A percentile compares a stretch with the other conserved stretches of the same genome.
Conservation (phyloP, 2,329 filamentous ascomycete genomes). For the Rhexocercosporidium sp. region DNA sequence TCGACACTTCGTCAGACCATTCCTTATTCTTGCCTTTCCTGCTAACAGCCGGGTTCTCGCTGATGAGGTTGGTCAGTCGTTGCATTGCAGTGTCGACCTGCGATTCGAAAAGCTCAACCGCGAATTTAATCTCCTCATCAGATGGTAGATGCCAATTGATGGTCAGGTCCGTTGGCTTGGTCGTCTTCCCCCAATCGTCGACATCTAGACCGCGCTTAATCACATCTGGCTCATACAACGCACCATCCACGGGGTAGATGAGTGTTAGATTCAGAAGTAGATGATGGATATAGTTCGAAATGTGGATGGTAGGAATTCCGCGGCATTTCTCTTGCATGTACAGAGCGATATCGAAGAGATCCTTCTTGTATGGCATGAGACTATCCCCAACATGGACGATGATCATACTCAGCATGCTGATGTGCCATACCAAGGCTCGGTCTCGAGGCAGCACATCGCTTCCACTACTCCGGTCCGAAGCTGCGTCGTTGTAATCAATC, state of each 20-base stretch:
- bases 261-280: conserved; percentile 92
- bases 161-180: conserved; percentile 75
- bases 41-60: conserved; percentile 80
- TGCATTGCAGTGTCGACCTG: conserved; percentile 79
- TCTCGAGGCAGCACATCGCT: conserved; percentile 93
- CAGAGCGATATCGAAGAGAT: conserved; percentile 87
- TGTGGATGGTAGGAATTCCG: conserved; percentile 91
- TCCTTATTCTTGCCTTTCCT: conserved; percentile 96
- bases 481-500: conserved; percentile 95
- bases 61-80: conserved; percentile 79
- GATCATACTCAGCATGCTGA: conserved; percentile 97
- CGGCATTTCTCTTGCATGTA: conserved; percentile 98
- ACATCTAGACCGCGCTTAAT: conserved; percentile 74
- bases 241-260: conserved; percentile 90
- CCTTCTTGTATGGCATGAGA: conserved; percentile 85
- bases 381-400: conserved; percentile 94
- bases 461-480: conserved; percentile 91
- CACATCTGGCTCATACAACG: conserved; percentile 81
- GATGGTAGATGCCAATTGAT: conserved; percentile 92
- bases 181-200: conserved; percentile 83
- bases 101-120: conserved; percentile 84
- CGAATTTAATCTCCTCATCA: conserved; percentile 82
- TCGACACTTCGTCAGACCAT: conserved; percentile 95
- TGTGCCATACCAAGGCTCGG: conserved; percentile 91
- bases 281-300: conserved; percentile 98